phyloP scores from a whole-genome alignment of 768 basidiomycete species.

The Cytidiella melzeri region DNA sequence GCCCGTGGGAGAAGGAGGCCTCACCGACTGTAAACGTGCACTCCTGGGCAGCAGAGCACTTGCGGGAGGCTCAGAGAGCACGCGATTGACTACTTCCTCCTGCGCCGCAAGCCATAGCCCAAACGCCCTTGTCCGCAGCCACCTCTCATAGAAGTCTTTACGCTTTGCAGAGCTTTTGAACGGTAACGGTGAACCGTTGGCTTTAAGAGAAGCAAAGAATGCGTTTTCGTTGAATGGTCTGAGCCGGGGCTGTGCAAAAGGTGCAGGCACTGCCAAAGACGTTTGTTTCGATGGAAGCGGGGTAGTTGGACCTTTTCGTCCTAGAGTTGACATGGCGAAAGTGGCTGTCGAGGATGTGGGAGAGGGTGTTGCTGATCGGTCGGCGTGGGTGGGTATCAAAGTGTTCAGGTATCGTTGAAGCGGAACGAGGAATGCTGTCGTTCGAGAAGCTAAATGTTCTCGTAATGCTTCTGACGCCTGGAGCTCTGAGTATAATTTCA shows the following conservation, averaged over 20 bases:
- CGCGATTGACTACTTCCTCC: conserved; percentile 60
- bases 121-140: conserved; percentile 72
- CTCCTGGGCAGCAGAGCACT: background rate
- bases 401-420: conserved; percentile 88
- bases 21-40: background rate
- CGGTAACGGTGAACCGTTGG: conserved; percentile 63
- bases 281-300: conserved; percentile 10
- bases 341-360: conserved; percentile 7
- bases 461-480: conserved; percentile 63
- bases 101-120: conserved; percentile 75
- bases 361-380: conserved; percentile 24
- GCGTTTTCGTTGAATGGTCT: conserved; percentile 64
- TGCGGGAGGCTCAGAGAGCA: conserved; percentile 30
- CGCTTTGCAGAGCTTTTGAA: conserved; percentile 63
- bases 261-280: conserved; percentile 27
- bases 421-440: conserved; percentile 81
- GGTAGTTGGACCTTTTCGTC: background rate
- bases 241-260: conserved; percentile 31
- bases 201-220: conserved; percentile 70
- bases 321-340: background rate
- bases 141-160: conserved; percentile 71
- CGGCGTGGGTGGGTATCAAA: conserved; percentile 68
- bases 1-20: background rate
- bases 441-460: conserved; percentile 78
- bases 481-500: conserved; percentile 36